Base-by-base conservation (phyloP, 2,329 filamentous ascomycete genomes). In the Beauveria sp. region DNA sequence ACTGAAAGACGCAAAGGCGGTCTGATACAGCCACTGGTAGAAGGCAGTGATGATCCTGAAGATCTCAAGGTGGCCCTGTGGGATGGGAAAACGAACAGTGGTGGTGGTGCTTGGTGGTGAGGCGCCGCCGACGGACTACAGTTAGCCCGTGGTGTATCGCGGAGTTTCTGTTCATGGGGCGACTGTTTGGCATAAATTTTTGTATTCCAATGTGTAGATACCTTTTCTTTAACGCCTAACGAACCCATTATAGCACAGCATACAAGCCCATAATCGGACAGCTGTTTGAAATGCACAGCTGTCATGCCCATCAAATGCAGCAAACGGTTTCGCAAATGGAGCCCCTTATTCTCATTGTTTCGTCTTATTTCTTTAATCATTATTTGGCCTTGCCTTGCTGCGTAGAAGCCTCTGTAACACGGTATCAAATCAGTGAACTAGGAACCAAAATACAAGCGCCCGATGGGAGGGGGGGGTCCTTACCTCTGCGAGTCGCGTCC, bases 401-500 rank as follows among this genome's bases (percentile, higher is more conserved):
- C 59, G 81, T 80, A 46, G 81, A 78, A 20, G 83, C 83, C 75
- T 85, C 83, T 84, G 65, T 63, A 56, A 4, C 9, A 30, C 16
- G 3, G 43, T 30, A 58, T 44, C 30, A 30, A 12, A 22, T 40
- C 34, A 37, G 34, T 37, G 2, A 37, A 37, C 12, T 37, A 37
- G 34, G 14, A 6, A 37, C 12, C 12, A 6, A 37, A 37, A 37
- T 37, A 6, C 34, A 37, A 16, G 34, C 34, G 12, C 34, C 34
- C 2, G 34, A 37, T 37, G 34, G 9, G 30, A 34, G 30, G 30
- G 12, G 5, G 9, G 20, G 1, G 22, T 24, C 22, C 76, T 69
- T 77, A 90, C 90, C 90, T 86, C 91, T 87, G 74, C 91, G 85
- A 63, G 91, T 96, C 22, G 92, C 92, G 78, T 97, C 92, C 78